Base-by-base conservation (phyloP, 1,139 yeast species). In the Hyphopichia buzzinii region DNA sequence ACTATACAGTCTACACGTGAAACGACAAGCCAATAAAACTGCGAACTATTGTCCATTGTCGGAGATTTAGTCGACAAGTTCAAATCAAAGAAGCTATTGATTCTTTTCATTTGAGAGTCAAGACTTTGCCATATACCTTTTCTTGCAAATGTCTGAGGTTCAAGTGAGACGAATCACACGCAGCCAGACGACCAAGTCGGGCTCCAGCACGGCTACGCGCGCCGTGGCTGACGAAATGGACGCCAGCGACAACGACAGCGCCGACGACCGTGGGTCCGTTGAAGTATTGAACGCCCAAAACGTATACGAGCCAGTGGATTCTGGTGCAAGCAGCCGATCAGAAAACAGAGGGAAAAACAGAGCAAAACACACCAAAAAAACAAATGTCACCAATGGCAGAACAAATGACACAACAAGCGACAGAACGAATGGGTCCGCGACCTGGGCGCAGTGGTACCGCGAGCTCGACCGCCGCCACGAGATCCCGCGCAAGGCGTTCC, bases 401-500 rank as follows among this genome's bases (percentile, higher is more conserved):
- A n/a, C n/a, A n/a, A n/a, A n/a, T n/a, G n/a, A n/a, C n/a, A n/a
- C n/a, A n/a, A n/a, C n/a, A n/a, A n/a, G n/a, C n/a, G n/a, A n/a
- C n/a, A n/a, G n/a, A n/a, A n/a, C n/a, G n/a, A n/a, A n/a, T n/a
- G n/a, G n/a, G n/a, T n/a, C n/a, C 11, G 4, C 15, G 29, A 10
- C n/a, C 19, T 23, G 27, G 28, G 15, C 27, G 3, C 11, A 31
- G 13, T 26, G 30, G 30, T 31, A 26, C 19, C 6, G 13, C 13
- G 12, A 8, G 12, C 7, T 33, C 17, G n/a, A 33, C 22, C 10
- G 7, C 3, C 44, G 42, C 24, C 50, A 52, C 36, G 57, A 52
- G 34, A 40, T 52, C 16, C 53, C 55, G 2, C 42, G 57, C 26
- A 52, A 52, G 35, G 33, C 40, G 13, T 51, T 52, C 34, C 57